Percentiles rank a stretch among this genome's conserved stretches.
Conservation (phyloP, 2,329 filamentous ascomycete genomes). For the Fusarium subtropicale region DNA sequence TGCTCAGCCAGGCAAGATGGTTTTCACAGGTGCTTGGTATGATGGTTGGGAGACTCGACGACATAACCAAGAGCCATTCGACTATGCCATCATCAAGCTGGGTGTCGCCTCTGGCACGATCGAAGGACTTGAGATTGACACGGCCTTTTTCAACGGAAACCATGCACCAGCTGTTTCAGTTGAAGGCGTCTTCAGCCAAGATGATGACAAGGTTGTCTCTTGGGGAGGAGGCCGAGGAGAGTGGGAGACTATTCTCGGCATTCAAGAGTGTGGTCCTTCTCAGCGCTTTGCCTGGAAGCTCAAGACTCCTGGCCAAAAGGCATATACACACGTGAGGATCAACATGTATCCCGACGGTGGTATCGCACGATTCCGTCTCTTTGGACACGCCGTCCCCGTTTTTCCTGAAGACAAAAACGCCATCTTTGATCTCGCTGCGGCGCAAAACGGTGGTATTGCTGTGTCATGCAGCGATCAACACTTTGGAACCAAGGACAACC, state of each 20-base stretch:
- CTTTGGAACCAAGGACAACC: slow-evolving; percentile 83
- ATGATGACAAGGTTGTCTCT: slow-evolving; percentile 72
- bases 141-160: slow-evolving; percentile 84
- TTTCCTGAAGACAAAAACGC: slow-evolving; percentile 74
- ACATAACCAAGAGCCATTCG: slow-evolving; percentile 72
- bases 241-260: slow-evolving; percentile 78
- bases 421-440: slow-evolving; percentile 80
- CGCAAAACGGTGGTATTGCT: slow-evolving; percentile 82
- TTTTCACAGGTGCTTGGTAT: slow-evolving; percentile 76
- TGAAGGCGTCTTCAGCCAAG: slow-evolving; percentile 76
- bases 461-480: slow-evolving; percentile 84
- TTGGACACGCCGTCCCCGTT: slow-evolving; percentile 79
- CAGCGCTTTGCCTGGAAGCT: slow-evolving; percentile 81
- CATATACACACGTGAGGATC: slow-evolving; percentile 82
- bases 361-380: slow-evolving; percentile 83
- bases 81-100: slow-evolving; percentile 74
- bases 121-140: slow-evolving; percentile 82
- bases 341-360: slow-evolving; percentile 90
- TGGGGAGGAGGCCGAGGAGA: slow-evolving; percentile 69
- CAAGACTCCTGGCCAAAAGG: slow-evolving; percentile 66
- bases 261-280: slow-evolving; percentile 78
- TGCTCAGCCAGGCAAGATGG: slow-evolving; percentile 73
- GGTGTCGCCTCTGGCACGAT: slow-evolving; percentile 78
- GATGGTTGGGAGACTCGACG: slow-evolving; percentile 77
- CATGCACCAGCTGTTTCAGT: slow-evolving; percentile 83